Percentiles rank a stretch among this genome's conserved stretches.
phyloP scores from a whole-genome alignment of 2,329 filamentous ascomycete species.

The Neurospora sp. region DNA sequence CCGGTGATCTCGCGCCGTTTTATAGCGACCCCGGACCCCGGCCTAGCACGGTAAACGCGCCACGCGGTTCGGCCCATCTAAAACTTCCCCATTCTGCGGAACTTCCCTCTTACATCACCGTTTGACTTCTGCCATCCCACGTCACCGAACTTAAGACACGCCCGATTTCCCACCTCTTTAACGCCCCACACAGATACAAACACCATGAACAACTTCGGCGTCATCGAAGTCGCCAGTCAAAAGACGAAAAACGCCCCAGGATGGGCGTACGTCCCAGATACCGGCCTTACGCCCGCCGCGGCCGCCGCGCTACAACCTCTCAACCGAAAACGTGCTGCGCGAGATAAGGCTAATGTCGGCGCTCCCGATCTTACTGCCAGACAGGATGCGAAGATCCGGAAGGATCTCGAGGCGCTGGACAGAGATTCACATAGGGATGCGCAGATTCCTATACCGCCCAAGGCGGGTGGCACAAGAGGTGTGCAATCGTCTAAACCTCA shows the following conservation, averaged over 20 bases:
- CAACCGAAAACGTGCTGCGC: constrained; percentile 63
- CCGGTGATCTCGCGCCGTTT: neutral
- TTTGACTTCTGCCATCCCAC: neutral
- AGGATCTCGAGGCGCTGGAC: constrained; percentile 74
- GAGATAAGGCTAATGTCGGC: constrained; percentile 41
- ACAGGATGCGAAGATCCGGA: constrained; percentile 70
- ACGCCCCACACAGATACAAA: constrained; percentile 2
- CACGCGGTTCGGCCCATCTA: neutral
- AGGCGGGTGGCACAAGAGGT: constrained; percentile 36
- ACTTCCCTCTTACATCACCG: neutral
- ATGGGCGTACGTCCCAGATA: constrained; percentile 86
- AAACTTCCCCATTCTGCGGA: neutral
- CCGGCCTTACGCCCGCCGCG: constrained; percentile 44
- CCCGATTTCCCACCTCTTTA: neutral
- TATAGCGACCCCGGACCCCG: neutral
- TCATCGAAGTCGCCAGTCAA: constrained; percentile 70
- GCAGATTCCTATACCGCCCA: constrained; percentile 57
- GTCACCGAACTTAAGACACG: neutral
- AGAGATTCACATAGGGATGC: constrained; percentile 67
- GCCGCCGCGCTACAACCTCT: constrained; percentile 34
- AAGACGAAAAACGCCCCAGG: constrained; percentile 66
- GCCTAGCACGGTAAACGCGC: neutral
- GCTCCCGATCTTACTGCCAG: constrained; percentile 64
- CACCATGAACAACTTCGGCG: constrained; percentile 58
- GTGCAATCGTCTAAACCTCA: constrained; percentile 7